Conservation (phyloP, 805 yeast genomes). For the Ogataea methanolica region DNA sequence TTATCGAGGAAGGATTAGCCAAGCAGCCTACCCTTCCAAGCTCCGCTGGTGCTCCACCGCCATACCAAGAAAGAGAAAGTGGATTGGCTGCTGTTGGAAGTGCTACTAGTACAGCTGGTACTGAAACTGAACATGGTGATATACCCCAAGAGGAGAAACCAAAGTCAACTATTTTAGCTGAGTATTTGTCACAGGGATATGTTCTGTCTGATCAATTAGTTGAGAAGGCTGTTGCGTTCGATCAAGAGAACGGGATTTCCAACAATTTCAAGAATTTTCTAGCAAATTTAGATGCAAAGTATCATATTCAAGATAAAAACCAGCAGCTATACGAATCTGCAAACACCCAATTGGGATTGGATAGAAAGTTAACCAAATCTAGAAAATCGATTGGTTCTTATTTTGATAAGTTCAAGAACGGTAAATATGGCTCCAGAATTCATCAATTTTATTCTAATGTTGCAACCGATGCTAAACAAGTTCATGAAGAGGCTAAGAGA, state of each 20-base stretch:
- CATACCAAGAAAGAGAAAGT: constrained; percentile 5
- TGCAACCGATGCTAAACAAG: constrained; percentile 53
- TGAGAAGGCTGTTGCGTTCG: constrained; percentile 57
- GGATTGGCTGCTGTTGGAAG: constrained; percentile 11
- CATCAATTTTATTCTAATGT: constrained; percentile 56
- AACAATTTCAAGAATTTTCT: constrained; percentile 54
- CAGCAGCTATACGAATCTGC: constrained; percentile 27
- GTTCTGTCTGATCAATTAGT: constrained; percentile 57
- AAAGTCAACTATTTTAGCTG: constrained; percentile 69
- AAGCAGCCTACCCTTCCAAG: constrained; percentile 18
- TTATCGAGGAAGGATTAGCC: constrained; percentile 31
- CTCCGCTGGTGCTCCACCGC: constrained; percentile 6
- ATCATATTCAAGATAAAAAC: constrained; percentile 54
- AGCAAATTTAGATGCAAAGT: constrained; percentile 51
- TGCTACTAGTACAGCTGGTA: constrained; percentile 1
- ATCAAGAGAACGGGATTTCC: constrained; percentile 59
- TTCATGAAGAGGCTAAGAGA: constrained; percentile 71
- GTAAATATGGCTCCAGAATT: constrained; percentile 53
- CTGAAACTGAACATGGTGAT: constrained; percentile 27
- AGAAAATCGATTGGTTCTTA: constrained; percentile 37
- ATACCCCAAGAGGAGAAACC: constrained; percentile 76
- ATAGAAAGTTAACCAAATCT: constrained; percentile 34
- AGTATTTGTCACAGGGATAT: constrained; percentile 71
- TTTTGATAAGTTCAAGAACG: constrained; percentile 41
- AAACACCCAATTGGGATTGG: constrained; percentile 38